These are phyloP conservation scores for Taphrina pruni DNA, from an alignment of 1,139 yeast species.

Conservation along the genomic window DNA sequence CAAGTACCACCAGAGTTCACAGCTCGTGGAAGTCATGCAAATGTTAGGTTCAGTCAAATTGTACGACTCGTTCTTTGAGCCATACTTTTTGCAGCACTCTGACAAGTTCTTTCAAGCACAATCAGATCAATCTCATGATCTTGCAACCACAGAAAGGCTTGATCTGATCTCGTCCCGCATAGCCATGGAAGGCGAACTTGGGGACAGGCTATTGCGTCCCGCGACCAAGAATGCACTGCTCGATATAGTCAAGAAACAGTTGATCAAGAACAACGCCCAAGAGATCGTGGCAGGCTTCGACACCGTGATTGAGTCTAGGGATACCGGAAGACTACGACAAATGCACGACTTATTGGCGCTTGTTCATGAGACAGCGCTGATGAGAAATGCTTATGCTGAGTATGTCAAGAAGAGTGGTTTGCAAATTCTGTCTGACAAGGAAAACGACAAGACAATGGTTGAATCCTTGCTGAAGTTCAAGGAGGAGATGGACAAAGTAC, in stretches of 20 bases:
- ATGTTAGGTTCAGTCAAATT: constrained; percentile 16
- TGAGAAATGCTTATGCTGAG: constrained; percentile 42
- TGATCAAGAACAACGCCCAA: constrained; percentile 25
- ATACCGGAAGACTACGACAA: constrained; percentile 29
- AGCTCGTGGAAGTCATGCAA: constrained; percentile 22
- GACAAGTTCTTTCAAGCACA: constrained; percentile 9
- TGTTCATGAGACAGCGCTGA: constrained; percentile 25
- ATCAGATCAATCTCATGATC: not conserved
- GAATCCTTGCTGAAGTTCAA: constrained; percentile 45
- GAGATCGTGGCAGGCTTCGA: constrained; percentile 43
- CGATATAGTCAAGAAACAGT: constrained; percentile 38
- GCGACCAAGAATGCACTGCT: constrained; percentile 40
- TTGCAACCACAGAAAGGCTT: not conserved
- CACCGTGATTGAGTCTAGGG: constrained; percentile 37
- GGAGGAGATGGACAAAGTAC: constrained; percentile 44
- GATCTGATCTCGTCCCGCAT: constrained; percentile 6
- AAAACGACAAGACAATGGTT: constrained; percentile 43
- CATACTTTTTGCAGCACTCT: constrained; percentile 8
- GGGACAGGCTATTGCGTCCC: constrained; percentile 27
- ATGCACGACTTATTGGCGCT: constrained; percentile 41
- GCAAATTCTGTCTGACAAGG: constrained; percentile 26
- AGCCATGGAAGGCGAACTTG: constrained; percentile 4
- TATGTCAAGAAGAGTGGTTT: constrained; percentile 44
- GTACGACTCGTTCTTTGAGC: constrained; percentile 35
- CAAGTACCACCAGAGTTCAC: constrained; percentile 5